Conservation (phyloP, 805 yeast genomes). For the Nakazawaea peltata region DNA sequence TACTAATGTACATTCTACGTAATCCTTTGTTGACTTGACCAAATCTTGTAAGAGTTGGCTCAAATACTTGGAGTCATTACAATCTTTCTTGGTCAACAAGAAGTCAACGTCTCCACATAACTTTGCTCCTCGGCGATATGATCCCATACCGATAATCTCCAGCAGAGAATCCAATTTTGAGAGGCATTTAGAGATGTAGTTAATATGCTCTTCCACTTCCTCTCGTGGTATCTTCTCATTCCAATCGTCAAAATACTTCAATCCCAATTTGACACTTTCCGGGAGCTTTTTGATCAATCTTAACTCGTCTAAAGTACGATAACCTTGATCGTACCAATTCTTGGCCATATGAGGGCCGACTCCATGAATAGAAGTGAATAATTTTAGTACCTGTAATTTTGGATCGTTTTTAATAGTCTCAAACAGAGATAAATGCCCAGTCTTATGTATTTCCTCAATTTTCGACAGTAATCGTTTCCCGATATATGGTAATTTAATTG, state of each 20-base stretch:
- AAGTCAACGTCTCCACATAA: conserved; percentile 48
- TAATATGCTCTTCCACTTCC: conserved; percentile 33
- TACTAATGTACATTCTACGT: conserved; percentile 15
- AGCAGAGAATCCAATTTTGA: conserved; percentile 26
- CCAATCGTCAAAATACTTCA: conserved; percentile 42
- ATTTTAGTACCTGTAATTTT: conserved; percentile 17
- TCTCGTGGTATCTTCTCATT: conserved; percentile 32
- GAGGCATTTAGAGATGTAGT: conserved; percentile 20
- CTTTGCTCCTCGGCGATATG: conserved; percentile 39
- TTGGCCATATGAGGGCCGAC: conserved; percentile 37
- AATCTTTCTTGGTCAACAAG: conserved; percentile 29
- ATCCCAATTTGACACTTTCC: conserved; percentile 26
- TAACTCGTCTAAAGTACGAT: conserved; percentile 30
- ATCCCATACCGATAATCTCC: conserved; percentile 36
- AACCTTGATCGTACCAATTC: conserved; percentile 30
- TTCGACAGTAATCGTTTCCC: conserved; percentile 33
- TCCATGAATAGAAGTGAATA: conserved; percentile 36
- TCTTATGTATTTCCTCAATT: conserved; percentile 36
- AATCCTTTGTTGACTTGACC: conserved; percentile 10
- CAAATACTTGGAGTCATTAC: conserved; percentile 16
- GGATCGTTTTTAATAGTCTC: conserved; percentile 15
- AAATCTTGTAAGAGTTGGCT: conserved; percentile 12
- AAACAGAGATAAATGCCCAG: conserved; percentile 21
- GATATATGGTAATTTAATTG: conserved; percentile 29
- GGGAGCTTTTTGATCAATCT: conserved; percentile 17